phyloP scores from a whole-genome alignment of 179 eudicot species.

The Silene coronaria region DNA sequence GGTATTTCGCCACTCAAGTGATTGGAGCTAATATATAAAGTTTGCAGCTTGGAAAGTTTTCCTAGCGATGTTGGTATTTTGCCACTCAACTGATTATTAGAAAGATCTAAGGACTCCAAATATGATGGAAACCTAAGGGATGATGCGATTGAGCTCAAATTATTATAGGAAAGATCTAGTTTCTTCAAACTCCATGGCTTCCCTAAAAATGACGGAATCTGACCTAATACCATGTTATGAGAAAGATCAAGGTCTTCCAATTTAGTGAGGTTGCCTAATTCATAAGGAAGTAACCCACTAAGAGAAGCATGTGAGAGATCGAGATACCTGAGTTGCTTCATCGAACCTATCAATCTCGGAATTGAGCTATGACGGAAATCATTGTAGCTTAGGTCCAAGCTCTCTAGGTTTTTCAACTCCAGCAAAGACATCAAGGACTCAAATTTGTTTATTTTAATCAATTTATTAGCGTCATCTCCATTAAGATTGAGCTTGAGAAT shows the following conservation, averaged over 20 bases:
- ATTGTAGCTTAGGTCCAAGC: slow-evolving; percentile 6
- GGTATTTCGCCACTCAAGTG: neutral
- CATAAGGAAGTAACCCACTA: neutral
- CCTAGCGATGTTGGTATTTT: slow-evolving; percentile 9
- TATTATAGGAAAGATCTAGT: neutral
- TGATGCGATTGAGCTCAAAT: too few relatives aligned
- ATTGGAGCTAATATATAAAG: neutral
- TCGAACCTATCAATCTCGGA: neutral
- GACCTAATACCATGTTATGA: too few relatives aligned
- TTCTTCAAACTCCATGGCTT: too few relatives aligned
- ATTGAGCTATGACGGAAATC: neutral
- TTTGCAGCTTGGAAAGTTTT: neutral
- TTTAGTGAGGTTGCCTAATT: slow-evolving; percentile 15
- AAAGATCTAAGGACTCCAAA: too few relatives aligned
- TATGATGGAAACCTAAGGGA: too few relatives aligned
- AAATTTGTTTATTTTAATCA: neutral
- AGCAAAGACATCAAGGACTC: neutral
- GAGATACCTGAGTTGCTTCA: slow-evolving; percentile 15
- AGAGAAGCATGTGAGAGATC: neutral
- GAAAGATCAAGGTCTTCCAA: neutral
- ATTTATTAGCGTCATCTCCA: accelerated
- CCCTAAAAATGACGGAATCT: too few relatives aligned
- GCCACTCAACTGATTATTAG: neutral
- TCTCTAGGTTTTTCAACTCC: neutral
- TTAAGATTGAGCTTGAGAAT: neutral